These are phyloP conservation scores for Polytolypa hystricis DNA, from an alignment of 2,329 filamentous ascomycete genomes.

Conservation along the genomic window DNA sequence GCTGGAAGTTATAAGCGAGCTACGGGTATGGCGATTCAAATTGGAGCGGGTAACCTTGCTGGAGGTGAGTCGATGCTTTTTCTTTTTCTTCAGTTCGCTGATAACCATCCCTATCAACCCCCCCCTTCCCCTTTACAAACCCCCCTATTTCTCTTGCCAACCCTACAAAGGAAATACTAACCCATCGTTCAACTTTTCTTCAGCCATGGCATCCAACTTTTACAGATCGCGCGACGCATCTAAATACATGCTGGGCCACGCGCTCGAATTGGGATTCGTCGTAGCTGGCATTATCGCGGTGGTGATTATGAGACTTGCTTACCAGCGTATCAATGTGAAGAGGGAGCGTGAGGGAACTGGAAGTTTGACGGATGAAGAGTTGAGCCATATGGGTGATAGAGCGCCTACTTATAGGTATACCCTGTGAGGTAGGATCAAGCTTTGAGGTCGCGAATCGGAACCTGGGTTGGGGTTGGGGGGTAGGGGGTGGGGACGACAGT, in stretches of 20 bases:
- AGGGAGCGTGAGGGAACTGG: slow-evolving; percentile 37
- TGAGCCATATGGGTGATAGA: slow-evolving; percentile 50
- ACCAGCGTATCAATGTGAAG: slow-evolving; percentile 48
- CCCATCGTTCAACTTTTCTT: too few relatives aligned
- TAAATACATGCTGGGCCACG: slow-evolving; percentile 41
- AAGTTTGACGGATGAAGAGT: slow-evolving; percentile 40
- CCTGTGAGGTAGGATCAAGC: slow-evolving; percentile 21
- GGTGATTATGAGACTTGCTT: slow-evolving; percentile 38
- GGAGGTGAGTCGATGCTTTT: slow-evolving; percentile 25
- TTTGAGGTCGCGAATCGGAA: too few relatives aligned
- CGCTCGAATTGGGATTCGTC: slow-evolving; percentile 41
- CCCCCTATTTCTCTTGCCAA: too few relatives aligned
- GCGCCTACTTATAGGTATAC: slow-evolving; percentile 55
- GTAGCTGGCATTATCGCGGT: slow-evolving; percentile 36
- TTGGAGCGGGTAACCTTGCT: slow-evolving; percentile 46
- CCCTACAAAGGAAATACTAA: too few relatives aligned
- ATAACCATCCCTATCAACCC: not conserved
- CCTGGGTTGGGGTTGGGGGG: too few relatives aligned
- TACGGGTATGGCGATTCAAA: slow-evolving; percentile 54
- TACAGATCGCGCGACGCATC: slow-evolving; percentile 46
- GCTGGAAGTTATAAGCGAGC: slow-evolving; percentile 46
- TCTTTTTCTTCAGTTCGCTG: too few relatives aligned
- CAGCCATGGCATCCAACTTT: slow-evolving; percentile 61
- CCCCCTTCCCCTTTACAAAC: too few relatives aligned
- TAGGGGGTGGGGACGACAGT: too few relatives aligned